These are phyloP conservation scores for Tolypocladium tundrense DNA, from an alignment of 2,329 filamentous ascomycete species.

Conservation along the genomic window DNA sequence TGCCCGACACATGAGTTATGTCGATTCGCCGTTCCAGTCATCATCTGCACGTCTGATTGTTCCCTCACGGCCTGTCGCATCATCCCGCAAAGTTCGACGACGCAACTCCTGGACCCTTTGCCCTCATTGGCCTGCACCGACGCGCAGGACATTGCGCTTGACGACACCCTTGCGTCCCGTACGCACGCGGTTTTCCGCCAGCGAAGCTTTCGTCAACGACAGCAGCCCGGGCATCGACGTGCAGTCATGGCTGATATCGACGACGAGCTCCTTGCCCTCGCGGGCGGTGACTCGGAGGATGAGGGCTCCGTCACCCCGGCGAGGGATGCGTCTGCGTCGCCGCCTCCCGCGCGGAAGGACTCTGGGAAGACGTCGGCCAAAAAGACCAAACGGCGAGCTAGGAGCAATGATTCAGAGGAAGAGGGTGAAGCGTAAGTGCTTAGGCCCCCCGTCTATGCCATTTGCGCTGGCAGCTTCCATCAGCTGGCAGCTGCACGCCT, in stretches of 20 bases:
- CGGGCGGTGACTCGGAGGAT: constrained; percentile 63
- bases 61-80: background rate
- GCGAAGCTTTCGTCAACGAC: background rate
- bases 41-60: background rate
- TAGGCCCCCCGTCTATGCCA: background rate
- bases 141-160: background rate
- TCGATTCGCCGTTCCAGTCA: background rate
- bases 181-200: background rate
- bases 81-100: background rate
- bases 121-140: background rate
- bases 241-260: constrained; percentile 75
- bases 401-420: constrained; percentile 42
- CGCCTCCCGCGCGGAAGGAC: constrained; percentile 26
- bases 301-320: constrained; percentile 44
- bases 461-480: background rate
- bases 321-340: constrained; percentile 45
- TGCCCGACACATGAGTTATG: background rate
- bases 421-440: constrained; percentile 43
- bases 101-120: background rate
- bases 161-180: background rate
- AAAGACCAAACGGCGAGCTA: constrained; percentile 38
- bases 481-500: background rate
- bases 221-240: background rate
- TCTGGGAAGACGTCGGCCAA: constrained; percentile 24
- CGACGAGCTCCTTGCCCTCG: constrained; percentile 86